These are phyloP conservation scores for Phytophthora pluvialis DNA, from an alignment of 352 stramenopile species.

Conservation along the genomic window DNA sequence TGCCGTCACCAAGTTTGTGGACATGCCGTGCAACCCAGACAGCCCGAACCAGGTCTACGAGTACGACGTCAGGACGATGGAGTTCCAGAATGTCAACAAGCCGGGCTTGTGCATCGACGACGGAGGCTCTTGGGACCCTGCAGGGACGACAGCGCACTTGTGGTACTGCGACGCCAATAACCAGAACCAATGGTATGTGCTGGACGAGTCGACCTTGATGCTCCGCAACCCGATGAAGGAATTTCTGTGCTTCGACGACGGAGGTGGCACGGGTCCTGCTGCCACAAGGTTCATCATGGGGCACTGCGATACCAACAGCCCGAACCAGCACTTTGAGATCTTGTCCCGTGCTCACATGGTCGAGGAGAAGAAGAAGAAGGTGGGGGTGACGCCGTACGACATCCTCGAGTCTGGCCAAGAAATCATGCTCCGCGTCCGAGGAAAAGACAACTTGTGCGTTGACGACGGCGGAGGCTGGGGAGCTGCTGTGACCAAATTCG, in stretches of 20 bases:
- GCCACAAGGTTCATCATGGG: slow-evolving; percentile 17
- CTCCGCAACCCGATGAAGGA: slow-evolving; percentile 39
- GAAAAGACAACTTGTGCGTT: slow-evolving; percentile 39
- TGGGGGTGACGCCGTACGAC: slow-evolving; percentile 17
- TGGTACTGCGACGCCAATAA: slow-evolving; percentile 33
- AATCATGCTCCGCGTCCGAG: slow-evolving; percentile 27
- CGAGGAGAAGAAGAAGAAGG: slow-evolving; percentile 17
- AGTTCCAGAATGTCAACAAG: slow-evolving; percentile 26
- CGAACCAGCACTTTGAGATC: slow-evolving; percentile 37
- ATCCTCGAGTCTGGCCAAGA: slow-evolving; percentile 25
- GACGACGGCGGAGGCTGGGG: slow-evolving; percentile 40
- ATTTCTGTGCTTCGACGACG: slow-evolving; percentile 46
- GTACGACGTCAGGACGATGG: slow-evolving; percentile 18
- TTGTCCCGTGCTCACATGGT: slow-evolving; percentile 9
- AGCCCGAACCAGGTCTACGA: slow-evolving; percentile 32
- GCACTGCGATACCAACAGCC: slow-evolving; percentile 22
- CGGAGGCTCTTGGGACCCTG: slow-evolving; percentile 11
- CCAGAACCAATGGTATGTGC: slow-evolving; percentile 35
- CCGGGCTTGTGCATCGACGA: slow-evolving; percentile 30
- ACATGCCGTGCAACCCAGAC: slow-evolving; percentile 30
- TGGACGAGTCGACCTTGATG: slow-evolving; percentile 38
- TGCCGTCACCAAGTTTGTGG: slow-evolving; percentile 22
- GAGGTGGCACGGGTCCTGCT: slow-evolving; percentile 14
- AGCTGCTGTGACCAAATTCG: slow-evolving; percentile 25
- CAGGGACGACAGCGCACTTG: slow-evolving; percentile 15